Evolutionary conservation across 106 monocot species (phyloP).

Genomic region (Dioscorea zingiberensis): DNA sequence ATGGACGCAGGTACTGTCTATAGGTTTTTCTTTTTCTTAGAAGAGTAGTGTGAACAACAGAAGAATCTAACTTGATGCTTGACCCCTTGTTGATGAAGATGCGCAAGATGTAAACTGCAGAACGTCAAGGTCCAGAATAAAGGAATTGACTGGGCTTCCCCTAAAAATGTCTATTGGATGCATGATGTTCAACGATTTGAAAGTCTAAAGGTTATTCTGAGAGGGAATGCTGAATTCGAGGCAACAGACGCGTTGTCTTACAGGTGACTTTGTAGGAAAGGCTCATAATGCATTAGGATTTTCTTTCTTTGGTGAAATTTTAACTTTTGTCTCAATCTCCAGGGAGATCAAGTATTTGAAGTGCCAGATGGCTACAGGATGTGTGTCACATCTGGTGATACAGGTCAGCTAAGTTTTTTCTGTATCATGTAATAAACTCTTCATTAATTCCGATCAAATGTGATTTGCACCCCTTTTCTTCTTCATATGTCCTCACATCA

Average conservation of each 20-base stretch:
- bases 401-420: conserved; percentile 25
- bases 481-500: no score
- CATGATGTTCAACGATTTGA: conserved; percentile 76
- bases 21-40: not conserved
- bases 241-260: conserved; percentile 64
- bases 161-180: conserved; percentile 90
- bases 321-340: conserved; percentile 8
- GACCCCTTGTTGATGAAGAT: conserved; percentile 31
- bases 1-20: conserved; percentile 61
- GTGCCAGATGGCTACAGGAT: conserved; percentile 85
- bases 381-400: conserved; percentile 30
- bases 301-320: not conserved
- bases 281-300: not conserved
- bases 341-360: conserved; percentile 90
- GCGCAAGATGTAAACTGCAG: conserved; percentile 76
- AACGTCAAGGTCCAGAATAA: conserved; percentile 71
- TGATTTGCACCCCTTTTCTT: no score
- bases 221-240: conserved; percentile 97
- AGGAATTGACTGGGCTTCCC: conserved; percentile 73
- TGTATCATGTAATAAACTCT: not conserved
- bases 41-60: no score
- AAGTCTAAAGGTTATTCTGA: conserved; percentile 55
- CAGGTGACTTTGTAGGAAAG: conserved; percentile 28
- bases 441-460: no score
- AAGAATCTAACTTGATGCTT: no score